Base-by-base conservation (phyloP, 768 basidiomycete genomes). In the Leucosporidium scottii region DNA sequence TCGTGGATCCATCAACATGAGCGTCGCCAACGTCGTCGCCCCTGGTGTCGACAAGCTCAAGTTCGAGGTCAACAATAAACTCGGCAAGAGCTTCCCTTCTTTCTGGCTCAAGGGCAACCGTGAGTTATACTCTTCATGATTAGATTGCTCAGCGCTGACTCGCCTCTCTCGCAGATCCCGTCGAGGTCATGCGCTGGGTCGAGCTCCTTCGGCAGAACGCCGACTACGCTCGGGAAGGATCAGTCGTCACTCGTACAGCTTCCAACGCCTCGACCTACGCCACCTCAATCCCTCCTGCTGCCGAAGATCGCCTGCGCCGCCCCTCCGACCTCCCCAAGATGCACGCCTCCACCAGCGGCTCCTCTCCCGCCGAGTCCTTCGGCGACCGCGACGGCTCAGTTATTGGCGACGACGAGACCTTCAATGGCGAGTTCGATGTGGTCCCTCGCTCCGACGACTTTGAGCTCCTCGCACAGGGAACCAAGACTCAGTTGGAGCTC, bases 1-100 rank as follows among this genome's bases (percentile, higher is more conserved):
- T 58, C 84, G 93, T 25, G 93, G 93, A 0, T 87, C 91, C 0
- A 92, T 97, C 71, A 85, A 87, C 3, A 89, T 96, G 86, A 86
- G 85, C 73, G 86, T 83, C 1, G 92, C 91, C 1, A 78, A 82
- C 7, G 79, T 93, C 25, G 86, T 85, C 9, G 53, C 69, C 30
- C 63, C 67, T 0, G 67, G 65, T 5, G 44, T 65, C 1, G 86
- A 89, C 69, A 84, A 86, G 59, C 81, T 86, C 25, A 86, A 90
- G 20, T 93, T 98, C 73, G 92, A 94, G 75, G 84, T 98, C 8
- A 85, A 87, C 67, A 79, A 80, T 51, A 68, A 69, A 31, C 67
- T 79, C 73, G 65, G 76, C 74, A 61, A 77, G 74, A 62, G 62
- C 15, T 30, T 64, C 13, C 65, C 74, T 15, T 59, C 54, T 18